phyloP scores from a whole-genome alignment of 139 green algal genomes.

The Volvox africanus region DNA sequence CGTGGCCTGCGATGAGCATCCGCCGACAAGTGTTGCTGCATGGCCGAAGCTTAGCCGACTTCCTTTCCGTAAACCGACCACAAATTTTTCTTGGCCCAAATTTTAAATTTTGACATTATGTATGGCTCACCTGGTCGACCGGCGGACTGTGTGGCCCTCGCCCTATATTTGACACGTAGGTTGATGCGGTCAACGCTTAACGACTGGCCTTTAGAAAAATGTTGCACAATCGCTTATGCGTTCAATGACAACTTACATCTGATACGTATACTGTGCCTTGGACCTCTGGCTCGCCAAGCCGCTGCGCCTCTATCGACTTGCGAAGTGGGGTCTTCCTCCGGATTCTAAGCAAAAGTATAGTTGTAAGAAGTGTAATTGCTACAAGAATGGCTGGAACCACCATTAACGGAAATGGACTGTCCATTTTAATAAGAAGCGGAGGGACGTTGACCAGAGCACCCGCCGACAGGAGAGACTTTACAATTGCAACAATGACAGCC shows the following conservation, averaged over 20 bases:
- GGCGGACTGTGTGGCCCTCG: constrained; percentile 32
- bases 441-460: not conserved
- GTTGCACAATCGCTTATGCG: not conserved
- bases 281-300: not conserved
- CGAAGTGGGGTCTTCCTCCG: not conserved
- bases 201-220: no score
- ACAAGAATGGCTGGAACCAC: not conserved
- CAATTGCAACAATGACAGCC: no score
- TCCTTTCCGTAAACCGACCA: no score
- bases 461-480: no score
- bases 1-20: not conserved
- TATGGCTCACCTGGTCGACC: constrained; percentile 19
- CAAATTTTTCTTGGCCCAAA: no score
- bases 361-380: not conserved
- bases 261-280: constrained; percentile 9
- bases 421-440: not conserved
- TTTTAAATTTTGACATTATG: no score
- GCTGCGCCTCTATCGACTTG: not conserved
- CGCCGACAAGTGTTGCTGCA: not conserved
- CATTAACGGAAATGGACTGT: not conserved
- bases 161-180: constrained; percentile 9
- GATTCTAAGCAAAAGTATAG: not conserved
- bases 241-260: constrained; percentile 1
- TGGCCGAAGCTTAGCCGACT: not conserved
- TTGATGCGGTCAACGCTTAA: not conserved